phyloP scores from a whole-genome alignment of 164 flowering plant species.

The Brasenia schreberi region DNA sequence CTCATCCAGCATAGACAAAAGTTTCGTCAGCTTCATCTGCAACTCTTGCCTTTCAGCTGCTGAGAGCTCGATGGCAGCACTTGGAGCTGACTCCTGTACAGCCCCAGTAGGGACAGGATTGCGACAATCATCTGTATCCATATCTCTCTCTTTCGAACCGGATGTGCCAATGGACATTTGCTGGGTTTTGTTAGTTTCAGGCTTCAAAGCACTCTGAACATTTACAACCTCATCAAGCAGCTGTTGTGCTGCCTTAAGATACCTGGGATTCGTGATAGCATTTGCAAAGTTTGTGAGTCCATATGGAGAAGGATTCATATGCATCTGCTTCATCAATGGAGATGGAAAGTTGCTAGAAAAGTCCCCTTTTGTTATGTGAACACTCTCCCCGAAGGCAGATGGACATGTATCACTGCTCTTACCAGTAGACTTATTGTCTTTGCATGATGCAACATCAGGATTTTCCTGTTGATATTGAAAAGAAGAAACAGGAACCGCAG shows the following conservation, averaged over 20 bases:
- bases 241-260: slow-evolving; percentile 61
- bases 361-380: slow-evolving; percentile 21
- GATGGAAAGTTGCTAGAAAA: slow-evolving; percentile 15
- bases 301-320: slow-evolving; percentile 15
- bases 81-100: slow-evolving; percentile 24
- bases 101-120: slow-evolving; percentile 15
- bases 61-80: slow-evolving; percentile 35
- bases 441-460: slow-evolving; percentile 14
- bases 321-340: slow-evolving; percentile 14
- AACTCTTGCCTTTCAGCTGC: slow-evolving; percentile 55
- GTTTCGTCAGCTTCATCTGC: slow-evolving; percentile 60
- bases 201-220: slow-evolving; percentile 46
- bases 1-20: slow-evolving; percentile 76
- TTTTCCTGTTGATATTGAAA: slow-evolving; percentile 30
- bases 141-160: slow-evolving; percentile 26
- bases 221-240: slow-evolving; percentile 80
- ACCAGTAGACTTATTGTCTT: neutral
- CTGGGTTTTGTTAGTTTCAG: slow-evolving; percentile 22
- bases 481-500: slow-evolving; percentile 24
- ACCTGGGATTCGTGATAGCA: slow-evolving; percentile 39
- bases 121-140: slow-evolving; percentile 9
- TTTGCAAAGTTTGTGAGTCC: slow-evolving; percentile 20
- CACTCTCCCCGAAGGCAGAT: neutral
- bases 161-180: slow-evolving; percentile 13
- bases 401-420: neutral